Evolutionary conservation across 2,329 filamentous ascomycete genomes (phyloP).

Genomic region (Microdochium nivale): DNA sequence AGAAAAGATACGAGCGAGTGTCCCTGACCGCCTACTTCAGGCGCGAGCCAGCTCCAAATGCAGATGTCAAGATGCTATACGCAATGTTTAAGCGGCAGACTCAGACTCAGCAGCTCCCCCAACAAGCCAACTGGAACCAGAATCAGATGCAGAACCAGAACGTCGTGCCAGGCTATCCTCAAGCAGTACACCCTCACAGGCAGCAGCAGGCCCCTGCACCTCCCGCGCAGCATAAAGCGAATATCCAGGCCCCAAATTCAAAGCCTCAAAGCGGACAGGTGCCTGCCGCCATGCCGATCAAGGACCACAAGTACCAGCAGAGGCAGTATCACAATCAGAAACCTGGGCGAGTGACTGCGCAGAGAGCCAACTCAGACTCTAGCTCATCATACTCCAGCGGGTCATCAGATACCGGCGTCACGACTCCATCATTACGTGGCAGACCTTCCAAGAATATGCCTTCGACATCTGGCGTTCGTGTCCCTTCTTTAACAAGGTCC

Average conservation of each 20-base stretch:
- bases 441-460: not conserved
- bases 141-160: not conserved
- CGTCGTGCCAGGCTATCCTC: not conserved
- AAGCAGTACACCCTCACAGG: not conserved
- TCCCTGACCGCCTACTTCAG: slow-evolving; percentile 39
- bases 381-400: not conserved
- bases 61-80: slow-evolving; percentile 16
- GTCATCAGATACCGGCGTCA: not conserved
- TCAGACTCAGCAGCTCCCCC: not conserved
- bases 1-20: slow-evolving; percentile 24
- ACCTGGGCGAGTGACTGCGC: not conserved
- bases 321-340: not conserved
- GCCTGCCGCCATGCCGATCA: not conserved
- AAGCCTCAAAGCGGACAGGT: not conserved
- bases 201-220: not conserved
- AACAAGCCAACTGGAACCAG: not conserved
- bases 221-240: not conserved
- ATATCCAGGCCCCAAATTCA: not conserved
- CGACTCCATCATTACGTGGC: not conserved
- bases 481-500: not conserved
- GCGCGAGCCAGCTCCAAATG: slow-evolving; percentile 23
- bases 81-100: slow-evolving; percentile 3
- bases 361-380: not conserved
- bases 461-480: not conserved
- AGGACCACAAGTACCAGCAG: not conserved